Evolutionary conservation across 2,329 filamentous ascomycete species (phyloP), one percentile per base, ranked within the genome.

Genomic region (Lecanosticta acicola): DNA sequence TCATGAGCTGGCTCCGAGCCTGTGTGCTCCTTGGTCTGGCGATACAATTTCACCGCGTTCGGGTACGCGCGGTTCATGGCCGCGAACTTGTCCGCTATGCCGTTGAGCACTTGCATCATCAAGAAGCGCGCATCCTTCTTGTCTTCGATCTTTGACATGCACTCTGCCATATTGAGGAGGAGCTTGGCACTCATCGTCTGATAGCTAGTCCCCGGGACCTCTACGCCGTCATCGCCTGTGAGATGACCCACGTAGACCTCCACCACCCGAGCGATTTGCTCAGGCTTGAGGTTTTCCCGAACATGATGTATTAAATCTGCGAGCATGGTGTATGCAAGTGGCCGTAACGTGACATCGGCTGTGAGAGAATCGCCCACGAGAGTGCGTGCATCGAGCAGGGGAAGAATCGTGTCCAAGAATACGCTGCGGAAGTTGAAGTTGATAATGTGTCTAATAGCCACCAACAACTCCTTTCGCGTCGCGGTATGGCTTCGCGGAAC

Each of bases 161-260:
- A 94, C 61, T 98, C 94, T 0, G 91, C 93, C 88, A 99, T 94
- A 65, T 98, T 99, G 10, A 98, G 74, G 1, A 99, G 74, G 2
- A 99, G 74, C 67, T 97, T 98, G 0, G 93, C 94, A 59, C 93
- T 97, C 93, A 99, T 99, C 0, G 93, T 98, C 67, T 98, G 94
- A 63, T 98, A 98, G 67, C 91, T 98, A 0, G 94, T 97, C 7
- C 94, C 94, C 0, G 93, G 94, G 4, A 65, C 56, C 32, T 63
- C 60, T 7, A 62, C 56, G 14, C 60, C 59, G 53, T 95, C 95
- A 53, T 87, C 88, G 66, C 97, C 93, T 61, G 95, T 89, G 17
- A 98, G 73, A 60, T 97, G 97, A 62, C 85, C 88, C 1, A 94
- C 97, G 67, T 98, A 99, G 3, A 98, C 93, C 63, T 95, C 87